A percentile compares a stretch with the other conserved stretches of the same genome.
These are phyloP conservation scores for Microdochium trichocladiopsis DNA, from an alignment of 2,329 filamentous ascomycete genomes.

Conservation along the genomic window DNA sequence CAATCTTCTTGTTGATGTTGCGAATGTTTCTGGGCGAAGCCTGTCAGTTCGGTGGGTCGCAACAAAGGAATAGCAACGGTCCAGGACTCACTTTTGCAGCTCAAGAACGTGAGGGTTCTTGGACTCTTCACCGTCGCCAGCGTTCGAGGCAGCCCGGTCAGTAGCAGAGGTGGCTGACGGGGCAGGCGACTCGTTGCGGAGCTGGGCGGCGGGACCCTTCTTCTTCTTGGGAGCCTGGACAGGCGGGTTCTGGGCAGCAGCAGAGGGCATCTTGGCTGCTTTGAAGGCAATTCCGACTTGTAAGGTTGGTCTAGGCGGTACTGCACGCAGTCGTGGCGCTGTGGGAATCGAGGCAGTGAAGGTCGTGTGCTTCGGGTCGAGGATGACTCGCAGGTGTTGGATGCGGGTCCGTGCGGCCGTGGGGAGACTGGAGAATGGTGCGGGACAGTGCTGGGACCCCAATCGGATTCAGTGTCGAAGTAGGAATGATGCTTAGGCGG, in stretches of 20 bases:
- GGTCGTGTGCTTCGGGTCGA: slow-evolving; percentile 1
- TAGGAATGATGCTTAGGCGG: background rate
- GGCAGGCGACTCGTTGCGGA: slow-evolving; percentile 48
- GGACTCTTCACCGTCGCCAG: slow-evolving; percentile 48
- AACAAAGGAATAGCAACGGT: slow-evolving; percentile 4
- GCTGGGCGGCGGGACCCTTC: slow-evolving; percentile 54
- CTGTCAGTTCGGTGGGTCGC: slow-evolving; percentile 5
- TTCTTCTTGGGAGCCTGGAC: slow-evolving; percentile 57
- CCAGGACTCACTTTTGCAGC: slow-evolving; percentile 68
- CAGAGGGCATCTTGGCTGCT: slow-evolving; percentile 50
- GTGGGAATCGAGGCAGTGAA: slow-evolving; percentile 3
- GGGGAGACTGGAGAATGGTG: background rate
- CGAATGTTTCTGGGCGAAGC: slow-evolving; percentile 65
- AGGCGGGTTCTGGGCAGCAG: slow-evolving; percentile 56
- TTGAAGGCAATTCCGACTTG: slow-evolving; percentile 2
- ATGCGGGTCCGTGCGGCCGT: background rate
- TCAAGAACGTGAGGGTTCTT: slow-evolving; percentile 83
- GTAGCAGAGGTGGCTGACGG: slow-evolving; percentile 39
- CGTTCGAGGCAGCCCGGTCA: slow-evolving; percentile 40
- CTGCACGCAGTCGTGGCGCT: background rate
- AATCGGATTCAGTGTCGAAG: background rate
- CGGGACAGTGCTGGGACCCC: background rate
- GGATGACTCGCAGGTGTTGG: slow-evolving; percentile 1
- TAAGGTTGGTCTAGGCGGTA: background rate
- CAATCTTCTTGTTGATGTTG: slow-evolving; percentile 90